Percentiles rank a stretch among this genome's conserved stretches.
Conservation (phyloP, 1,284 basidiomycete species). For the Bothia castanella region DNA sequence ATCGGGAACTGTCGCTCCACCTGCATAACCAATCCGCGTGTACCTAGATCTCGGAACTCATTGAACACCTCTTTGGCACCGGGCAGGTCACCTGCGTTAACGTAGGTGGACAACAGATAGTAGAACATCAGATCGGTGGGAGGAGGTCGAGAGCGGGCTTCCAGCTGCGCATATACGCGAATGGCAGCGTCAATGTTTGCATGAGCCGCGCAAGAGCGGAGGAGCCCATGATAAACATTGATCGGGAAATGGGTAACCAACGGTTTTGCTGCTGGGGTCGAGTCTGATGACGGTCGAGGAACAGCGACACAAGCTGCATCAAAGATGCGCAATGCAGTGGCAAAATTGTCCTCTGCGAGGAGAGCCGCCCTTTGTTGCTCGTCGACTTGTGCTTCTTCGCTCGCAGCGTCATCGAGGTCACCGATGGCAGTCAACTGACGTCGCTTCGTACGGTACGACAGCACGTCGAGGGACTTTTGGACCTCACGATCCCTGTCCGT, state of each 20-base stretch:
- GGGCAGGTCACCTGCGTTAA: slow-evolving; percentile 48
- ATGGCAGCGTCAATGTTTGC: slow-evolving; percentile 62
- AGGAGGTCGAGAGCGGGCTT: slow-evolving; percentile 37
- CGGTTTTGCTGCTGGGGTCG: not conserved
- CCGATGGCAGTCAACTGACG: slow-evolving; percentile 23
- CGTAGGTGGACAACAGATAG: slow-evolving; percentile 63
- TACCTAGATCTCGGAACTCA: slow-evolving; percentile 50
- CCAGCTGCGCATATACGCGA: slow-evolving; percentile 65
- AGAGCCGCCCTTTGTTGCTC: slow-evolving; percentile 41
- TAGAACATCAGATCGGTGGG: slow-evolving; percentile 49
- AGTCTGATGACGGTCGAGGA: slow-evolving; percentile 15
- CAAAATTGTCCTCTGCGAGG: slow-evolving; percentile 66
- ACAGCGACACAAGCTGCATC: slow-evolving; percentile 49
- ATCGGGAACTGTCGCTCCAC: slow-evolving; percentile 24
- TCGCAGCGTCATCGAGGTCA: slow-evolving; percentile 15
- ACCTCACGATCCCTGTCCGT: slow-evolving; percentile 74
- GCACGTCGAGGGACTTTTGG: slow-evolving; percentile 40
- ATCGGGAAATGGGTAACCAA: slow-evolving; percentile 34
- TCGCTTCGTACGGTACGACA: slow-evolving; percentile 45
- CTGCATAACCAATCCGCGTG: slow-evolving; percentile 35
- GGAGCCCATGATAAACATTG: slow-evolving; percentile 50
- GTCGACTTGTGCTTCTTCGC: slow-evolving; percentile 28
- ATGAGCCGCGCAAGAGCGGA: slow-evolving; percentile 63
- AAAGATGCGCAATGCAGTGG: slow-evolving; percentile 70
- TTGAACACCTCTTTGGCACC: slow-evolving; percentile 67